A percentile compares a stretch with the other conserved stretches of the same genome.
These are phyloP conservation scores for Alternaria sp. DNA, from an alignment of 2,329 filamentous ascomycete species.

Conservation along the genomic window DNA sequence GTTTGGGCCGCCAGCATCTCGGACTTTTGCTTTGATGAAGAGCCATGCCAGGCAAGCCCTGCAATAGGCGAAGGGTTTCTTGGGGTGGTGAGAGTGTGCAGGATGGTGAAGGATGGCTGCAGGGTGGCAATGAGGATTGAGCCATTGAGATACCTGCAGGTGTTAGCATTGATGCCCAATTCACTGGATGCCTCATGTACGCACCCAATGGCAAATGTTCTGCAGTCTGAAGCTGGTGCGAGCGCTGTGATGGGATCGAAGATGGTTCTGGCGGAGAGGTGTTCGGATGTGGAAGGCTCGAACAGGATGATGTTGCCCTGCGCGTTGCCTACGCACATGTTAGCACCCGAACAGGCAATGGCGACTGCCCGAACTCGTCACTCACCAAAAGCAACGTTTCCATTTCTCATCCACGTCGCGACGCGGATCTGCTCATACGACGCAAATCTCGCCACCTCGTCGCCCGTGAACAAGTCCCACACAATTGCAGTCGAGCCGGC, in stretches of 20 bases:
- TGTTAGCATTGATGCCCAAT: slow-evolving; percentile 21
- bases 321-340: slow-evolving; percentile 71
- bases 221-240: slow-evolving; percentile 86
- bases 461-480: slow-evolving; percentile 93
- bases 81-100: slow-evolving; percentile 88
- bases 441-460: slow-evolving; percentile 88
- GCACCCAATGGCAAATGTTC: slow-evolving; percentile 95
- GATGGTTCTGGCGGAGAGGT: slow-evolving; percentile 88
- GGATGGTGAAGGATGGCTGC: slow-evolving; percentile 89
- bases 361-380: slow-evolving; percentile 3
- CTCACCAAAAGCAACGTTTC: slow-evolving; percentile 94
- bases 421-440: slow-evolving; percentile 87
- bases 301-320: slow-evolving; percentile 95
- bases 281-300: slow-evolving; percentile 90
- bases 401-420: slow-evolving; percentile 95
- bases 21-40: slow-evolving; percentile 92
- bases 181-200: slow-evolving; percentile 25
- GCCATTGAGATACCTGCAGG: slow-evolving; percentile 84
- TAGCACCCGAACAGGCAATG: slow-evolving; percentile 14
- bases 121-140: slow-evolving; percentile 89
- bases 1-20: slow-evolving; percentile 97
- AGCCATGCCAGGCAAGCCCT: slow-evolving; percentile 92
- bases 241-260: slow-evolving; percentile 95
- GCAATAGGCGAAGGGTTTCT: slow-evolving; percentile 86
- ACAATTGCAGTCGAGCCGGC: slow-evolving; percentile 89